phyloP scores from a whole-genome alignment of 805 yeast species.

The Monosporozyma yasuniensis region DNA sequence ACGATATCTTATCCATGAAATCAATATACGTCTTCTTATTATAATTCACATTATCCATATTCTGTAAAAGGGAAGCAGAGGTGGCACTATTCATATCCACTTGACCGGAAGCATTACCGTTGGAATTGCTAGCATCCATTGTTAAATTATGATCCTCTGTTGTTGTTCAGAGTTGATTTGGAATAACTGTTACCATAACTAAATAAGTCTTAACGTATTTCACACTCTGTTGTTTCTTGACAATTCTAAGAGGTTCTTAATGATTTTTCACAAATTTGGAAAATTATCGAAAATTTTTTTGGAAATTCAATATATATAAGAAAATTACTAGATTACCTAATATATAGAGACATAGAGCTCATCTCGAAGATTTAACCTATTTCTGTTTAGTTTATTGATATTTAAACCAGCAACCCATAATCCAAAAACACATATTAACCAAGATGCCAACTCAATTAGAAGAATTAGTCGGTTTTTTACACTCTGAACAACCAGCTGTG shows the following conservation, averaged over 20 bases:
- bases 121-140: neutral
- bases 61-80: neutral
- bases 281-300: neutral
- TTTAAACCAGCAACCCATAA: neutral
- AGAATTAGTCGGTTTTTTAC: constrained; percentile 69
- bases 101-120: neutral
- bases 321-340: neutral
- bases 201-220: neutral
- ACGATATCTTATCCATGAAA: constrained; percentile 40
- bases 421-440: neutral
- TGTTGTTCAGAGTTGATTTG: neutral
- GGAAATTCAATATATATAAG: neutral
- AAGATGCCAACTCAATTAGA: constrained; percentile 45
- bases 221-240: neutral
- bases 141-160: neutral
- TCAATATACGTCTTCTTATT: constrained; percentile 22
- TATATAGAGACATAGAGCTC: neutral
- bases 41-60: constrained; percentile 11
- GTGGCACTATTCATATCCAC: neutral
- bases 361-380: neutral
- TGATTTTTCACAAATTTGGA: neutral
- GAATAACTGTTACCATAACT: neutral
- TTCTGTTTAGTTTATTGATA: neutral
- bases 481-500: constrained; percentile 70
- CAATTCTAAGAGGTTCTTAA: neutral